Percentiles rank a stretch among this genome's conserved stretches.
These are phyloP conservation scores for Podospora appendiculata DNA, from an alignment of 495 filamentous ascomycete genomes.

Conservation along the genomic window DNA sequence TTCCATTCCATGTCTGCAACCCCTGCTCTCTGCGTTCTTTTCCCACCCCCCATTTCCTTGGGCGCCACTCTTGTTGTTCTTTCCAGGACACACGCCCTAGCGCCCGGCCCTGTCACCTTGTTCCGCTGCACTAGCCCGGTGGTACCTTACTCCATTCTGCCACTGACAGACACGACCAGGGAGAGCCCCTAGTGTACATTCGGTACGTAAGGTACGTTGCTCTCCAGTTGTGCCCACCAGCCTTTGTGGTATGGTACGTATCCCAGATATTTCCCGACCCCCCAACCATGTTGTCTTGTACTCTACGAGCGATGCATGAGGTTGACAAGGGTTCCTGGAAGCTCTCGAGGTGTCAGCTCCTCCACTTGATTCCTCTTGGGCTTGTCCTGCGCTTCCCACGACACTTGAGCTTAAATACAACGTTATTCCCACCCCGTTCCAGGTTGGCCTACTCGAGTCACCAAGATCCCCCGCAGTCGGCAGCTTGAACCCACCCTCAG, in stretches of 20 bases:
- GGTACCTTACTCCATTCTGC: neutral
- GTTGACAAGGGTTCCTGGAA: conserved; percentile 18
- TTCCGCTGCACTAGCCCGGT: neutral
- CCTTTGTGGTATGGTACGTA: conserved; percentile 2
- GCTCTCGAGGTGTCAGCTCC: conserved; percentile 9
- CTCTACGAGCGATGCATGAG: conserved; percentile 11
- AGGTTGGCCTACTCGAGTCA: neutral
- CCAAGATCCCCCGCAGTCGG: conserved; percentile 5
- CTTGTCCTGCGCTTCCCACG: conserved; percentile 1
- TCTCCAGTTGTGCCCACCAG: conserved; percentile 4
- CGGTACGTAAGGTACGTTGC: neutral
- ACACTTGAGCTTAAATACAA: conserved; percentile 21
- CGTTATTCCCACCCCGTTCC: conserved; percentile 9
- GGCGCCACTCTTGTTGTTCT: no score
- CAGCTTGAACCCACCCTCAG: neutral
- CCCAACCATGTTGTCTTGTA: neutral
- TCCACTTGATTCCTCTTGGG: neutral
- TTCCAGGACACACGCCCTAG: no score
- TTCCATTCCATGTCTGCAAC: no score
- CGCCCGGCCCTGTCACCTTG: no score
- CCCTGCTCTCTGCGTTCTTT: conserved; percentile 1
- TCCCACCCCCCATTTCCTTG: conserved; percentile 2
- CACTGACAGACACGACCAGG: conserved; percentile 1
- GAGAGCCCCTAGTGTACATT: neutral
- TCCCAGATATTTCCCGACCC: conserved; percentile 15